These are phyloP conservation scores for Tylopilus sp. DNA, from an alignment of 1,284 basidiomycete genomes.

Conservation along the genomic window DNA sequence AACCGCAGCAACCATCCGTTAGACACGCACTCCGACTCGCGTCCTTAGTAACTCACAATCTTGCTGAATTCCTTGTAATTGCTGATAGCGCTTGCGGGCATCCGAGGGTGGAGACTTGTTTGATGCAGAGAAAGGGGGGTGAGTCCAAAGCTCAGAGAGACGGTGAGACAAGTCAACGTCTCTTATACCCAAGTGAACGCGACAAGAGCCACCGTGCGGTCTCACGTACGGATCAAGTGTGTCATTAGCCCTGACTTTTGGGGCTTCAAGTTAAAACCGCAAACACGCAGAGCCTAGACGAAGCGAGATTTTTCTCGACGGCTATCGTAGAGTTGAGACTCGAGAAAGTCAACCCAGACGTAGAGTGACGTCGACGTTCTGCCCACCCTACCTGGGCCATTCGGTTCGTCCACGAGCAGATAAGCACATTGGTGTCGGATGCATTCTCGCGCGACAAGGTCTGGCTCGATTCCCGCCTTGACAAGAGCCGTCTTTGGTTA, in stretches of 20 bases:
- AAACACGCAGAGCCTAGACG: neutral
- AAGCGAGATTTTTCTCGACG: no score
- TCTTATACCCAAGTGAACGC: neutral
- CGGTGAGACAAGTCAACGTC: neutral
- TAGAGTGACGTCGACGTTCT: no score
- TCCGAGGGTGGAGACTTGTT: neutral
- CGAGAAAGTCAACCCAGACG: neutral
- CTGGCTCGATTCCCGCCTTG: neutral
- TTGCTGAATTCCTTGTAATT: constrained; percentile 16
- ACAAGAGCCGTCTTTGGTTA: neutral
- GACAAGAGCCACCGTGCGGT: neutral
- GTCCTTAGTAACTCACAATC: constrained; percentile 13
- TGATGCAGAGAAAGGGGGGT: neutral
- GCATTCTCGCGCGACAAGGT: neutral
- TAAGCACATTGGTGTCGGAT: neutral
- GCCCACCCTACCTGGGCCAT: no score
- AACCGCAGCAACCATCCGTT: neutral
- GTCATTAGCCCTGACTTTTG: neutral
- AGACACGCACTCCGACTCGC: neutral
- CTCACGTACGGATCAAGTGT: neutral
- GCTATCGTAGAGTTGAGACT: neutral
- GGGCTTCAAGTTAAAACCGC: neutral
- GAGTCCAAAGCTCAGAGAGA: neutral
- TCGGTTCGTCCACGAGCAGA: neutral
- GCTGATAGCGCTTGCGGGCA: constrained; percentile 20